Percentiles rank a stretch among this genome's conserved stretches.
phyloP scores from a whole-genome alignment of 305 asterid genomes.

The Coffea humblotiana region DNA sequence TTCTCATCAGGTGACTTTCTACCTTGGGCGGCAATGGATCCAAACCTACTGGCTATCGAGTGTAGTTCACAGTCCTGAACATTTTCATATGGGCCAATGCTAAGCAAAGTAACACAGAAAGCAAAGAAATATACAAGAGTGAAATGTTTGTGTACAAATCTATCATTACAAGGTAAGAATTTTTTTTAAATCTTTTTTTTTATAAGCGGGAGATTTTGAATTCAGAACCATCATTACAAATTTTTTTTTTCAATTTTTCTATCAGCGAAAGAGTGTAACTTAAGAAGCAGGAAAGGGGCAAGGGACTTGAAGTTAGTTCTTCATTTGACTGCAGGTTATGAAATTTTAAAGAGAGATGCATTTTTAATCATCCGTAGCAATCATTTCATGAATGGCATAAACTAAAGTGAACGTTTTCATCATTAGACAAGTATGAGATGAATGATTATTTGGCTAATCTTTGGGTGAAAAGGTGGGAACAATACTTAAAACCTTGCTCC shows the following conservation, averaged over 20 bases:
- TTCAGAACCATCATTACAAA: no score
- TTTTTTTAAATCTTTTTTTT: no score
- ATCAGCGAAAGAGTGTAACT: no score
- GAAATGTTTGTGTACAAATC: not conserved
- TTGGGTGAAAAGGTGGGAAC: not conserved
- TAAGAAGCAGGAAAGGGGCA: no score
- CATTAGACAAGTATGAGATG: not conserved
- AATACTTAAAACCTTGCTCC: not conserved
- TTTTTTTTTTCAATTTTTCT: no score
- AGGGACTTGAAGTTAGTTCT: not conserved
- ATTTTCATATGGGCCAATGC: not conserved
- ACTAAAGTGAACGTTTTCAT: not conserved
- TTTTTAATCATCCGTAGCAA: not conserved
- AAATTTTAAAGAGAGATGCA: not conserved
- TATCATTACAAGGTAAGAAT: no score
- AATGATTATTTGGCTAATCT: slow-evolving; percentile 2
- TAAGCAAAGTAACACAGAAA: no score
- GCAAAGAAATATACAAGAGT: no score
- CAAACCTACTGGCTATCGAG: slow-evolving; percentile 73
- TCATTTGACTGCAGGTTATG: not conserved
- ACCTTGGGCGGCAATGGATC: slow-evolving; percentile 83
- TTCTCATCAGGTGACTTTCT: slow-evolving; percentile 58
- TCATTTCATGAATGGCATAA: not conserved
- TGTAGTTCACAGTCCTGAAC: slow-evolving; percentile 74
- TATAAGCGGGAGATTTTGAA: no score